Evolutionary conservation across 176 grass and related monocot genomes (phyloP), one percentile per base, ranked within the genome.

Genomic region (bread wheat (Triticum aestivum)): DNA sequence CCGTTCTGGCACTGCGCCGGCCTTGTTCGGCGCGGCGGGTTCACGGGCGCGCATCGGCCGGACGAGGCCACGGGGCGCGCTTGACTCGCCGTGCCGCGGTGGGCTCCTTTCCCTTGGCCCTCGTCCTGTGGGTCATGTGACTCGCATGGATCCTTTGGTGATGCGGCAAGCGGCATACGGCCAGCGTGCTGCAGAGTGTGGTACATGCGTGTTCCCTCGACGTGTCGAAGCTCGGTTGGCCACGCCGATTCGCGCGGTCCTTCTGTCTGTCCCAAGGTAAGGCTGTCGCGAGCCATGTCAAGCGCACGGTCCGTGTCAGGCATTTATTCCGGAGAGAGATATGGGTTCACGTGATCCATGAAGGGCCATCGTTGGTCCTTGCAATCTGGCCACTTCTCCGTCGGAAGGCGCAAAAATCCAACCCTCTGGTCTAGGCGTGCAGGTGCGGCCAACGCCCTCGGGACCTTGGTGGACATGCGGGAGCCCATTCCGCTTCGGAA

Each of bases 11-110:
- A 17, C 44, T 23, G 49, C 51, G 51, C 51, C 51, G 75, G 68
- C 41, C 9, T 12, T 62, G 88, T 45, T 82, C 42, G 79, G 73
- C 63, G 69, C 49, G 38, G 69, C 69, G 54, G 72, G 81, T 87
- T 87, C 89, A 91, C 89, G 85, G 39, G 89, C 58, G 73, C 2
- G 52, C 10, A 10, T 20, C 62, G 26, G 79, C 49, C 24, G 9
- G 56, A 41, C 71, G 18, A 59, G 73, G 84, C 84, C 89, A 86
- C 84, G 88, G 83, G 79, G 30, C 12, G 2, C 45, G 84, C 83
- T 90, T 78, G 79, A 83, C 84, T 66, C 59, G 65, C 78, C 70
- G 51, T 21, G 75, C 75, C 54, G 81, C 26, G 15, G 4, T 18
- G 81, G 69, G 69, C 37, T 13, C 34, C 18, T 9, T 70, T 10